A percentile compares a stretch with the other conserved stretches of the same genome.
Evolutionary conservation across 306 rosid genomes (phyloP).

Genomic region (Glycine soja): DNA sequence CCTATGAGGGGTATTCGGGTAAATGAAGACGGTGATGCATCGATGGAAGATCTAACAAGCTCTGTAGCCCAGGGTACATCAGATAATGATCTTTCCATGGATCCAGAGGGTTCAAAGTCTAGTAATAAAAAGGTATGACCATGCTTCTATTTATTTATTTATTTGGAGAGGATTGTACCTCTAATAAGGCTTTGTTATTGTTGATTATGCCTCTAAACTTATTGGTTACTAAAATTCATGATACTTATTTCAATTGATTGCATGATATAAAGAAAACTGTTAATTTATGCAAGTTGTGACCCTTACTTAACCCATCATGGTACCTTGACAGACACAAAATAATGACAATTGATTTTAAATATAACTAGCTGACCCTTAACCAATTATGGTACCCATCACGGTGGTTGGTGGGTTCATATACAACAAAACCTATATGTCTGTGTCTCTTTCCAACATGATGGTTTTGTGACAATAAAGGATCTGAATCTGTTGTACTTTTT

Average conservation of each 20-base stretch:
- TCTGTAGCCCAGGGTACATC: constrained; percentile 58
- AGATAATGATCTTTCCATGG: constrained; percentile 62
- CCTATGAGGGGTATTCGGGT: constrained; percentile 73
- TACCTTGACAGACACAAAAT: neutral
- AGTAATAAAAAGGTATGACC: constrained; percentile 76
- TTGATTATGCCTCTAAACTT: neutral
- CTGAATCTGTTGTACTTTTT: neutral
- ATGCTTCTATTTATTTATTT: constrained; percentile 3
- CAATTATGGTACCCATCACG: neutral
- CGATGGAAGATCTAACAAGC: constrained; percentile 79
- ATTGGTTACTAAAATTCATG: constrained; percentile 4
- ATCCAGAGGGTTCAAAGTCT: constrained; percentile 71
- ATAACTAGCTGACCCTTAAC: neutral
- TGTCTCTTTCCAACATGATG: neutral
- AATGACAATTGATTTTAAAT: neutral
- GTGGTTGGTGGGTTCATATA: neutral
- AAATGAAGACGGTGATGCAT: constrained; percentile 94
- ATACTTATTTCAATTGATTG: constrained; percentile 27
- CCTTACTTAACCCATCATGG: constrained; percentile 3
- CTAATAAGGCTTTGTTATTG: neutral
- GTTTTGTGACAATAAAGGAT: neutral
- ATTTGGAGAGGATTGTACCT: neutral
- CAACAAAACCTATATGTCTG: neutral
- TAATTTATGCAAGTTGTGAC: neutral
- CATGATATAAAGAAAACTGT: neutral